A percentile compares a stretch with the other conserved stretches of the same genome.
Conservation (phyloP, 2,329 filamentous ascomycete genomes). For the Neobulgaria alba region DNA sequence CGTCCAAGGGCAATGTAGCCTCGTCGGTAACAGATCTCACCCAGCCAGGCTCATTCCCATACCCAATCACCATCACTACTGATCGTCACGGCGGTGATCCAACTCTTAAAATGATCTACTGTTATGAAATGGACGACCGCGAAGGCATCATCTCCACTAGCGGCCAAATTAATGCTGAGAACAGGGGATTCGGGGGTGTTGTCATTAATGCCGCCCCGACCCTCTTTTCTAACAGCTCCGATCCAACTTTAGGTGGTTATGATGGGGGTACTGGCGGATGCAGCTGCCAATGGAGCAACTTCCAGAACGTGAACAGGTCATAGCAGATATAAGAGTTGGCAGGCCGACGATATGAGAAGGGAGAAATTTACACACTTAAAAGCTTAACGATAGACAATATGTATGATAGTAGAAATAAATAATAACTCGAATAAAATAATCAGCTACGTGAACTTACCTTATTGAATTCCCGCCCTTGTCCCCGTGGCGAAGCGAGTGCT, state of each 20-base stretch:
- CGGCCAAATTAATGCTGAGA: slow-evolving; percentile 39
- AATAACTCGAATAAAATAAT: neutral
- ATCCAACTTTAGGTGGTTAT: slow-evolving; percentile 46
- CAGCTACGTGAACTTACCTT: neutral
- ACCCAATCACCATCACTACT: slow-evolving; percentile 50
- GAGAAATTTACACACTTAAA: neutral
- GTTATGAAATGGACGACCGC: slow-evolving; percentile 40
- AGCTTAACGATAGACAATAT: neutral
- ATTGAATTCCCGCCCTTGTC: neutral
- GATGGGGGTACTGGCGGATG: slow-evolving; percentile 58
- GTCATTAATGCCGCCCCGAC: slow-evolving; percentile 42
- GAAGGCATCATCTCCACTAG: slow-evolving; percentile 37
- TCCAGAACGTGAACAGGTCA: slow-evolving; percentile 19
- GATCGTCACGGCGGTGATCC: slow-evolving; percentile 55
- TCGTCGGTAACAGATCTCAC: slow-evolving; percentile 23
- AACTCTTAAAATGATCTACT: slow-evolving; percentile 44
- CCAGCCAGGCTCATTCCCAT: slow-evolving; percentile 52
- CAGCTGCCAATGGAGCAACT: slow-evolving; percentile 52
- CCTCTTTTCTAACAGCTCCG: slow-evolving; percentile 28
- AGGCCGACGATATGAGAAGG: neutral
- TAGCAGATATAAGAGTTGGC: too few species aligned
- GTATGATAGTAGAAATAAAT: neutral
- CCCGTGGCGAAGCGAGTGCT: neutral
- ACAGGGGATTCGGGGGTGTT: slow-evolving; percentile 42
- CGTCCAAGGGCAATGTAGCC: slow-evolving; percentile 9